Evolutionary conservation across 805 yeast species (phyloP).

Genomic region (Suhomyces faveliae): DNA sequence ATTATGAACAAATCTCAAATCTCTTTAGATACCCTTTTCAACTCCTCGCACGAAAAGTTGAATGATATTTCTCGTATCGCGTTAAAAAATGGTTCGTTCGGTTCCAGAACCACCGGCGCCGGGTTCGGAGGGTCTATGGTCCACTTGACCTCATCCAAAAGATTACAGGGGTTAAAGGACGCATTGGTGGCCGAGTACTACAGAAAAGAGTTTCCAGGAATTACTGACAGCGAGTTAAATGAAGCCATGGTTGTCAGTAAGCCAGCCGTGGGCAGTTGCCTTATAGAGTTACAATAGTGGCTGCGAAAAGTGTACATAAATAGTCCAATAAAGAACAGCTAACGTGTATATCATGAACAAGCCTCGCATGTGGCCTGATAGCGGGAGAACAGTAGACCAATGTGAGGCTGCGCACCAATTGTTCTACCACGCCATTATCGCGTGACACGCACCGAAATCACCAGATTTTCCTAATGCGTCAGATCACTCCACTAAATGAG

Average conservation of each 20-base stretch:
- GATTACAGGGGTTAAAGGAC: conserved; percentile 31
- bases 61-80: conserved; percentile 57
- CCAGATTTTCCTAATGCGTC: background rate
- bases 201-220: conserved; percentile 45
- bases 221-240: conserved; percentile 43
- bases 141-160: conserved; percentile 53
- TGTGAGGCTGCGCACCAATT: background rate
- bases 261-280: conserved; percentile 55
- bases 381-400: background rate
- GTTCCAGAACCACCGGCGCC: conserved; percentile 76
- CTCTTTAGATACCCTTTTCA: conserved; percentile 47
- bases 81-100: conserved; percentile 52
- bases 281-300: conserved; percentile 10
- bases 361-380: background rate
- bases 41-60: conserved; percentile 57
- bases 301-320: background rate
- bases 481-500: background rate
- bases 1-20: conserved; percentile 60
- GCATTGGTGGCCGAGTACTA: conserved; percentile 55
- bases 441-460: background rate
- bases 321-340: background rate
- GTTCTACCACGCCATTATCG: background rate
- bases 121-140: conserved; percentile 78
- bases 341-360: too few species aligned
- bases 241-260: conserved; percentile 55